Evolutionary conservation across 805 yeast genomes (phyloP), one percentile per base, ranked within the genome.

Genomic region (Saccharomycopsis amapae): DNA sequence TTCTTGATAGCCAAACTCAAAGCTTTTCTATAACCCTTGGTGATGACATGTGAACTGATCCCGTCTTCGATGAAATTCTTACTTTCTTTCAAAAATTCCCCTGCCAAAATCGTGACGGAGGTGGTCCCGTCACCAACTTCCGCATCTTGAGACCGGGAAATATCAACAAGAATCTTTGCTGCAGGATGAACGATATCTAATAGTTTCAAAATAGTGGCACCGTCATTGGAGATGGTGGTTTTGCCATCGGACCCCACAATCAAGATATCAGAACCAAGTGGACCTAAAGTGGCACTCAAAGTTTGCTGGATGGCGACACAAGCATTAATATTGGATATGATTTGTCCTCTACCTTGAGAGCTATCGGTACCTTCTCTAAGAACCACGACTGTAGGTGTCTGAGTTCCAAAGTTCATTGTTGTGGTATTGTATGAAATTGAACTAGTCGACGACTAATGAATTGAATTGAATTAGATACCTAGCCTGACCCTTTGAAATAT

Each of bases 101-200:
- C 96, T 2, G 97, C 96, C 48, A 93, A 65, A 26, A 90, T 81
- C 0, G 97, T 85, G 18, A 90, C 98, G 24, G 96, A 83, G 1
- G 98, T 90, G 37, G 98, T 90, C 55, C 98, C 98, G 66, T 90
- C 98, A 50, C 98, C 98, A 53, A 93, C 96, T 64, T 90, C 97
- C 50, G 94, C 95, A 62, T 90, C 98, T 68, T 90, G 98, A 2
- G 95, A 88, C 62, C 94, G 82, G 15, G 96, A 85, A 48, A 90
- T 85, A 62, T 90, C 95, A 44, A 90, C 98, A 55, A 90, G 69
- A 50, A 90, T 89, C 63, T 87, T 88, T 10, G 98, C 98, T 9
- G 99, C 98, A 7, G 99, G 98, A 59, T 93, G 98, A 22, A 93
- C 96, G 46, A 93, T 94, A 60, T 93, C 98, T 55, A 93, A 68